Conservation (phyloP, 2,329 filamentous ascomycete genomes). For the Sphaerulina populicola region DNA sequence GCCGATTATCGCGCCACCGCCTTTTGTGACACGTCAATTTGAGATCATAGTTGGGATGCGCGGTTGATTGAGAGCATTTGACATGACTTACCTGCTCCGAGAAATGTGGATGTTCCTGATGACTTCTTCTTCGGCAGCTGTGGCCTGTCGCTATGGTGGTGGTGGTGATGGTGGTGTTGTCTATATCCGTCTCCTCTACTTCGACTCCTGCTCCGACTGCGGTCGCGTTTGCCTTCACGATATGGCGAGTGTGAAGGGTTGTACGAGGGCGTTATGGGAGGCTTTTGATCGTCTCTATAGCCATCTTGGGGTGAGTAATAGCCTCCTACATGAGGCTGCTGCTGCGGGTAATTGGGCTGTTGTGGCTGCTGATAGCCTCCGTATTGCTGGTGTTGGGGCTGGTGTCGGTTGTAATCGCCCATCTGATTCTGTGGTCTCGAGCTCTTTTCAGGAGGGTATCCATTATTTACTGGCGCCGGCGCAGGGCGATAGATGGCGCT, state of each 20-base stretch:
- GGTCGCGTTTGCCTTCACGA: slow-evolving; percentile 13
- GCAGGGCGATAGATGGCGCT: slow-evolving; percentile 20
- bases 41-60: too few species aligned
- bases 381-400: slow-evolving; percentile 15
- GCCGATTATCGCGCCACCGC: slow-evolving; percentile 39
- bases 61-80: too few species aligned
- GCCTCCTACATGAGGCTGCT: background rate
- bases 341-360: slow-evolving; percentile 5
- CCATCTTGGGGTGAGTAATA: background rate
- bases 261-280: slow-evolving; percentile 14
- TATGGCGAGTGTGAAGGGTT: slow-evolving; percentile 16
- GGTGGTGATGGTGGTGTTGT: background rate
- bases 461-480: slow-evolving; percentile 17
- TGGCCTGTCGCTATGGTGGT: slow-evolving; percentile 13
- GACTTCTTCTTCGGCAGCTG: slow-evolving; percentile 19
- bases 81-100: slow-evolving; percentile 32
- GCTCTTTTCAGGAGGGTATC: slow-evolving; percentile 14
- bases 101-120: slow-evolving; percentile 33
- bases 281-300: slow-evolving; percentile 12
- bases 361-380: slow-evolving; percentile 11
- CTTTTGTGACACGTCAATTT: too few species aligned
- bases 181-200: slow-evolving; percentile 13
- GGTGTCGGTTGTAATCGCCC: slow-evolving; percentile 8
- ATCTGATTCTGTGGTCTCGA: slow-evolving; percentile 12
- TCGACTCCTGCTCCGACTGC: slow-evolving; percentile 21